Conservation (phyloP, 345 rosid species). For the Passiflora organensis region DNA sequence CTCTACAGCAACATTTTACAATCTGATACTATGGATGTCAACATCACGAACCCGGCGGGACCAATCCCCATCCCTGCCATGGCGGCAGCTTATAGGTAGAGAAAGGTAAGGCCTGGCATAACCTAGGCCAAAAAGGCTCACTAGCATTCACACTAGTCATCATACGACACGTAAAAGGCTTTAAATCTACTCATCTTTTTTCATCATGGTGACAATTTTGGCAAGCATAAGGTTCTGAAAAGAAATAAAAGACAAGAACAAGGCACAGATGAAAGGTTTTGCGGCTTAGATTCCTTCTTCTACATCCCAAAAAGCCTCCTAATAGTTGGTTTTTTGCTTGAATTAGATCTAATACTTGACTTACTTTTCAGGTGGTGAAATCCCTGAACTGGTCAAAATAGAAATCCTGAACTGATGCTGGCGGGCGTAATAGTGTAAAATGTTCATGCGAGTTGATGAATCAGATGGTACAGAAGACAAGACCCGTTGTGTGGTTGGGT, state of each 20-base stretch:
- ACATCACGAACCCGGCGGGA: background rate
- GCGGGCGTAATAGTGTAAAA: conserved; percentile 6
- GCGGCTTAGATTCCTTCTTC: too few relatives aligned
- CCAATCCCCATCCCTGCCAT: conserved; percentile 36
- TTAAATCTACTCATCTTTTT: too few relatives aligned
- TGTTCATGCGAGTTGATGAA: conserved; percentile 19
- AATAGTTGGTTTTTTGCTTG: too few relatives aligned
- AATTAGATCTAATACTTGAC: too few relatives aligned
- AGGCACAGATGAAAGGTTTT: background rate
- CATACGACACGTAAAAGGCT: background rate
- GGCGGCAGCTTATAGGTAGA: conserved; percentile 36
- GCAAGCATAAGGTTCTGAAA: background rate
- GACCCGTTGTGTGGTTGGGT: background rate
- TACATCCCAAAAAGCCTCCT: too few relatives aligned
- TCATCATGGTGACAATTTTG: background rate
- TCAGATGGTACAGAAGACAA: background rate
- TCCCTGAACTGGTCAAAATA: background rate
- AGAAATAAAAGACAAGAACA: background rate
- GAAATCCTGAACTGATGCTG: conserved; percentile 11
- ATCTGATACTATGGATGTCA: conserved; percentile 30
- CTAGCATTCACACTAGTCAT: conserved; percentile 3
- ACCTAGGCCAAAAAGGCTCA: conserved; percentile 8
- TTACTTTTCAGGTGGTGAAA: conserved; percentile 1
- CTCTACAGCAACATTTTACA: conserved; percentile 29
- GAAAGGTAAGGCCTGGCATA: too few relatives aligned